phyloP scores from a whole-genome alignment of 768 basidiomycete species.

The Obba rivulosa region DNA sequence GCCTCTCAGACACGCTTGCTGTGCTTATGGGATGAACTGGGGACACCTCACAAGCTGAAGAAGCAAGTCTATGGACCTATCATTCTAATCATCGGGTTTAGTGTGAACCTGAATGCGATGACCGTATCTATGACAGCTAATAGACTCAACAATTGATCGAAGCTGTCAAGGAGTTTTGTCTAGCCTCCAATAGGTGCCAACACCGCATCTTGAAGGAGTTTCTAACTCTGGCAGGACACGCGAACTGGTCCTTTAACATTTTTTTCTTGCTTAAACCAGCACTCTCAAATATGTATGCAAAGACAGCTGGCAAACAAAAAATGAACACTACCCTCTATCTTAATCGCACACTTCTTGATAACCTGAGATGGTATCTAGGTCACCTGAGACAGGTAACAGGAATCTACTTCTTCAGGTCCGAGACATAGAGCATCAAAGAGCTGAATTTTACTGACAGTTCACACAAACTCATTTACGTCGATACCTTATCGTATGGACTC shows the following conservation, averaged over 20 bases:
- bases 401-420: constrained; percentile 2
- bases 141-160: not conserved
- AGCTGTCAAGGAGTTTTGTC: not conserved
- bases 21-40: constrained; percentile 34
- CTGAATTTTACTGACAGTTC: constrained; percentile 11
- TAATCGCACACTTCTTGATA: constrained; percentile 20
- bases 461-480: constrained; percentile 8
- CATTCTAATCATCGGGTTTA: constrained; percentile 34
- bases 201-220: constrained; percentile 17
- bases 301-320: constrained; percentile 21
- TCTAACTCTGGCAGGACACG: constrained; percentile 28
- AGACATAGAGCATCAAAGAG: not conserved
- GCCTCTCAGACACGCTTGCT: constrained; percentile 29
- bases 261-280: constrained; percentile 25
- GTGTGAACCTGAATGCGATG: constrained; percentile 29
- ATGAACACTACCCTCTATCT: constrained; percentile 16
- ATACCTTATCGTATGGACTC: constrained; percentile 14
- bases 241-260: constrained; percentile 37
- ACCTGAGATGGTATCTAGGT: constrained; percentile 28
- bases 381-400: constrained; percentile 19
- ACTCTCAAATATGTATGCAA: constrained; percentile 25
- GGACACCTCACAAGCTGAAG: constrained; percentile 30
- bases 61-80: constrained; percentile 34
- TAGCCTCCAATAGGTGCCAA: not conserved
- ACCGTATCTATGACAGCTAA: constrained; percentile 20